Base-by-base conservation (phyloP, 202 grass and related monocot species). In the Elaeis oleifera region DNA sequence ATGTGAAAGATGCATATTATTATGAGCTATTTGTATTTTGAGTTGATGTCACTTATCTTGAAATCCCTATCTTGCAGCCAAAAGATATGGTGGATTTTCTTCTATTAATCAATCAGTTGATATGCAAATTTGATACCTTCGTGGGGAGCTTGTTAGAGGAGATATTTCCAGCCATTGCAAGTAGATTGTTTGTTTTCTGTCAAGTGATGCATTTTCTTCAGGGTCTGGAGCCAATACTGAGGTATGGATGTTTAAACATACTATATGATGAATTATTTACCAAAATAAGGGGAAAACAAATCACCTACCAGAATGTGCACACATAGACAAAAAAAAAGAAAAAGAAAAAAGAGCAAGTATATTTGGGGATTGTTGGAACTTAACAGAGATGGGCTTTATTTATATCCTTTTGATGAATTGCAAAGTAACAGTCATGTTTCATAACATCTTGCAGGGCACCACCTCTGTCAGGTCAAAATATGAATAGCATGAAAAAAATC, bases 11-110 rank as follows among this genome's bases (percentile, higher is more conserved):
- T 44, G 36, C 36, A 44, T 60, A 31, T 18, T 60, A 29, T 39
- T 36, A 31, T 18, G 28, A 31, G 28, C 15, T 60, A 31, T 5
- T 31, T 31, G 5, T 11, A 19, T 17, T 52, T 60, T 68, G 21
- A 7, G 15, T 50, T 16, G 51, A 61, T 60, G 3, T 68, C 25
- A 23, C 61, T 54, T 36, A 15, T 50, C 9, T 49, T 77, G 48
- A 68, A 50, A 19, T 67, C 58, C 18, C 58, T 66, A 58, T 82
- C 16, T 63, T 79, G 59, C 78, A 96, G 92, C 78, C 77, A 79
- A 92, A 92, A 56, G 94, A 92, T 76, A 92, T 97, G 94, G 77
- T 92, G 51, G 94, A 92, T 54, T 97, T 92, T 67, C 79, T 97
- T 5, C 19, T 89, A 28, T 66, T 97, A 64, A 60, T 89, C 72